Conservation (phyloP, 2,329 filamentous ascomycete species). For the Apiospora saccharicola region DNA sequence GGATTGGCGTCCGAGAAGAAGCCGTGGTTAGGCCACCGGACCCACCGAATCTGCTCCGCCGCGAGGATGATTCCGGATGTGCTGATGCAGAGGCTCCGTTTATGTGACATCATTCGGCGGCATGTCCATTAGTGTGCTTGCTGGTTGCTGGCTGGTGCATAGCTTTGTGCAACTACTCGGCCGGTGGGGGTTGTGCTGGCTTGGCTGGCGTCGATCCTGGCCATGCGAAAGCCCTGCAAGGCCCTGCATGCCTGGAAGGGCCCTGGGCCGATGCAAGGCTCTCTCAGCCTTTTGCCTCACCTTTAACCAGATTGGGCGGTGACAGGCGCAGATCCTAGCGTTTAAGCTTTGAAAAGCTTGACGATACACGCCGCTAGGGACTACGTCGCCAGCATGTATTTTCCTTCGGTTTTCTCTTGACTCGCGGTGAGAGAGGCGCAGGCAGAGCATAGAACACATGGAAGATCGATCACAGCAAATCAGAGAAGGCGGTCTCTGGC, state of each 20-base stretch:
- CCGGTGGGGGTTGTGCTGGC: not conserved
- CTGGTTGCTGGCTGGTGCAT: not conserved
- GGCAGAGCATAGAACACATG: too few species aligned
- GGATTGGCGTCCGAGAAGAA: slow-evolving; percentile 28
- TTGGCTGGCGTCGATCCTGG: slow-evolving; percentile 13
- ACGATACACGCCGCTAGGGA: not conserved
- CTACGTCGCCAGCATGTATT: slow-evolving; percentile 2
- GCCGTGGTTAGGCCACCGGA: slow-evolving; percentile 28
- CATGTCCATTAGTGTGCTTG: slow-evolving; percentile 6
- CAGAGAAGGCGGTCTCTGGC: not conserved
- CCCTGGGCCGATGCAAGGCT: slow-evolving; percentile 13
- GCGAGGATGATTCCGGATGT: slow-evolving; percentile 24
- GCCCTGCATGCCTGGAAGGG: not conserved
- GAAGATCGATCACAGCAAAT: not conserved
- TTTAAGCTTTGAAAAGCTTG: slow-evolving; percentile 23
- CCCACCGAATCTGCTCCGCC: slow-evolving; percentile 28
- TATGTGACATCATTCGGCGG: slow-evolving; percentile 29
- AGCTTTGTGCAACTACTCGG: not conserved
- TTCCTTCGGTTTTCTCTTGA: not conserved
- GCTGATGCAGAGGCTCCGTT: slow-evolving; percentile 26
- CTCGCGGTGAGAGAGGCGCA: slow-evolving; percentile 14
- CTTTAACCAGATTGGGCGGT: slow-evolving; percentile 18
- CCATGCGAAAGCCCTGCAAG: not conserved
- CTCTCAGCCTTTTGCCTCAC: slow-evolving; percentile 21
- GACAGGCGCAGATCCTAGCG: not conserved